These are phyloP conservation scores for Thielaviopsis euricoi DNA, from an alignment of 2,329 filamentous ascomycete genomes.

Conservation along the genomic window DNA sequence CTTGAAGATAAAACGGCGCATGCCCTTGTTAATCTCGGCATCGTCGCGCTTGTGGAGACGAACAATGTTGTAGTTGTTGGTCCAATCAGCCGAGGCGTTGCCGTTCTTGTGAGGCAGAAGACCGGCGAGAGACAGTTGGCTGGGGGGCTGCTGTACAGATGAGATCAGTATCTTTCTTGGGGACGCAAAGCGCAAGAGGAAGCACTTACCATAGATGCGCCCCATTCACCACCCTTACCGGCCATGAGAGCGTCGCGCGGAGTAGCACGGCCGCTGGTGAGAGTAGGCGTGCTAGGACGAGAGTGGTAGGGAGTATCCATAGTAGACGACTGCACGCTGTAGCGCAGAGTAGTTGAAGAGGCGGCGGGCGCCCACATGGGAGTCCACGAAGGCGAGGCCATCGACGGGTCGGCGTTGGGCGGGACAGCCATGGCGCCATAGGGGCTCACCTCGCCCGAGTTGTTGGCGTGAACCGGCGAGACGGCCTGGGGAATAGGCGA, in stretches of 20 bases:
- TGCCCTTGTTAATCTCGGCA: constrained; percentile 27
- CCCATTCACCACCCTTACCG: constrained; percentile 13
- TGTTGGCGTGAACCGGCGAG: constrained; percentile 5
- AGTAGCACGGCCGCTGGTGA: constrained; percentile 17
- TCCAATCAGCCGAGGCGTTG: constrained; percentile 11
- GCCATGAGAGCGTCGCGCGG: constrained; percentile 14
- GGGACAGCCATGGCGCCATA: constrained; percentile 6
- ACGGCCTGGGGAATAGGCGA: constrained; percentile 11
- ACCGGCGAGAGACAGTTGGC: constrained; percentile 25
- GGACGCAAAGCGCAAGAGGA: neutral
- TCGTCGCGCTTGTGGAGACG: constrained; percentile 27
- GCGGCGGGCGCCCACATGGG: constrained; percentile 8
- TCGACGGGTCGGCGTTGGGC: constrained; percentile 2
- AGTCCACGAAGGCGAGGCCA: constrained; percentile 8
- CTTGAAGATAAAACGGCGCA: constrained; percentile 24
- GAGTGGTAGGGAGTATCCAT: constrained; percentile 13
- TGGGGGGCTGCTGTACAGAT: constrained; percentile 22
- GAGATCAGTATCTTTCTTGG: neutral
- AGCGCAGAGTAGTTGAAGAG: constrained; percentile 8
- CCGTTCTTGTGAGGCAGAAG: constrained; percentile 21
- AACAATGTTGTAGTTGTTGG: constrained; percentile 17
- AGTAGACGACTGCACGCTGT: constrained; percentile 10
- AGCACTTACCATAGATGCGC: constrained; percentile 16
- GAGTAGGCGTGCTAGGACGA: constrained; percentile 18
- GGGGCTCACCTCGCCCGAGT: constrained; percentile 8